Base-by-base conservation (phyloP, 495 filamentous ascomycete genomes). In the Penicillium arizonense region DNA sequence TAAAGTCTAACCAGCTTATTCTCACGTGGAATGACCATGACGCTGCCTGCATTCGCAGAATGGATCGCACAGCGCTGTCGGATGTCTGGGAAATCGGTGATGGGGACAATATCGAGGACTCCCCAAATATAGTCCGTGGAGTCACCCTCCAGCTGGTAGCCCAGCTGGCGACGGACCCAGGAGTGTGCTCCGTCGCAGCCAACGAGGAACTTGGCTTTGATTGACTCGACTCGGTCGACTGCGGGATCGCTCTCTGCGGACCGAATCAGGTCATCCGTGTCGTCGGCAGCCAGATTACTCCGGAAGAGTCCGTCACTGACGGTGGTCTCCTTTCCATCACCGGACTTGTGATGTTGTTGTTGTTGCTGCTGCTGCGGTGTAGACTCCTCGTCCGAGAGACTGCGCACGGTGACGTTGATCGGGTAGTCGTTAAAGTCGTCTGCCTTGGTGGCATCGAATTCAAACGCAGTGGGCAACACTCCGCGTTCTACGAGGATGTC, bases 1-100 rank as follows among this genome's bases (percentile, higher is more conserved):
- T 89, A 90, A 0, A 89, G 58, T n/a, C 86, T 79, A 16, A 87
- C 82, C 4, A 85, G 73, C 64, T 77, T 82, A 51, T 80, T 80
- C 61, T 88, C 85, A 24, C 87, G 78, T 0, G 87, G 87, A 28
- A 90, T 83, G 2, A 86, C 62, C 77, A 90, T 84, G 28, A 89
- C 65, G 24, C 73, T 82, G 7, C 87, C 87, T 4, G 69, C 71
- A 11, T 69, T 70, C 7, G 77, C 77, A 5, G 81, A 82, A 54
- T 87, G 82, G 18, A 88, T 79, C n/a, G 80, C 77, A 57, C 84
- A 87, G 28, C 78, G 69, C 58, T 73, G 77, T 26, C 86, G 73
- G 43, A 89, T 82, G 56, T 89, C 87, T 1, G 85, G 83, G 47
- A 86, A 86, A 55, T 87, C 70, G 12, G 84, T 84, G 26, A 83